Evolutionary conservation across 2,329 filamentous ascomycete species (phyloP).

Genomic region (Penicillium sumatraense): DNA sequence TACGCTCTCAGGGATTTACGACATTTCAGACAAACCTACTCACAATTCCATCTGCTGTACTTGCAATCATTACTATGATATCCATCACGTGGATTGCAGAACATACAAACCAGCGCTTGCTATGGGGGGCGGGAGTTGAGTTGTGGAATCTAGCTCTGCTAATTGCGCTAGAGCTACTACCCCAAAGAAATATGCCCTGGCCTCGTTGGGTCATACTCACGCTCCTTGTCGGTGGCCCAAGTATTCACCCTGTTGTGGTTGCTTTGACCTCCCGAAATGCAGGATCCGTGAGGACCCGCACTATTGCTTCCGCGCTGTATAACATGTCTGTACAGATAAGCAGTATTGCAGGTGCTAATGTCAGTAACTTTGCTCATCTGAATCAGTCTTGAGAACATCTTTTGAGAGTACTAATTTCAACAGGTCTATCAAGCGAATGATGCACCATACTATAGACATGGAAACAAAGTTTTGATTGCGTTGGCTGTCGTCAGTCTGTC

Average conservation of each 20-base stretch:
- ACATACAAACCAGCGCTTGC: conserved; percentile 58
- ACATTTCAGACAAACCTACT: conserved; percentile 64
- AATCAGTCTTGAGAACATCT: too few species aligned
- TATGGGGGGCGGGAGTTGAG: conserved; percentile 58
- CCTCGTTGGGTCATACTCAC: conserved; percentile 56
- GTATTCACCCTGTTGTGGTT: conserved; percentile 61
- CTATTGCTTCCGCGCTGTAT: conserved; percentile 49
- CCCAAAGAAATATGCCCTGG: conserved; percentile 57
- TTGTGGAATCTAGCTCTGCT: conserved; percentile 59
- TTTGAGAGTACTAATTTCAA: conserved; percentile 7
- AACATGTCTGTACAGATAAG: conserved; percentile 52
- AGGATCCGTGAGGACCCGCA: conserved; percentile 47
- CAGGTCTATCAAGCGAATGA: conserved; percentile 63
- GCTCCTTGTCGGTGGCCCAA: conserved; percentile 60
- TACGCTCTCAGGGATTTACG: conserved; percentile 57
- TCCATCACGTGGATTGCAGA: conserved; percentile 54
- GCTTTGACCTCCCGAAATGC: conserved; percentile 50
- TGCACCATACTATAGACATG: conserved; percentile 60
- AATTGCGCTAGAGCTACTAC: conserved; percentile 56
- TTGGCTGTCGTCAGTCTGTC: conserved; percentile 56
- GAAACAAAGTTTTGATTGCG: conserved; percentile 62
- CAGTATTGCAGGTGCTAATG: conserved; percentile 45
- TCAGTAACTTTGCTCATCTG: conserved; percentile 22
- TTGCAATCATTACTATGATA: conserved; percentile 48
- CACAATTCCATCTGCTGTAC: conserved; percentile 57